Evolutionary conservation across 306 rosid genomes (phyloP), one percentile per base, ranked within the genome.

Genomic region (Quercus rubra): DNA sequence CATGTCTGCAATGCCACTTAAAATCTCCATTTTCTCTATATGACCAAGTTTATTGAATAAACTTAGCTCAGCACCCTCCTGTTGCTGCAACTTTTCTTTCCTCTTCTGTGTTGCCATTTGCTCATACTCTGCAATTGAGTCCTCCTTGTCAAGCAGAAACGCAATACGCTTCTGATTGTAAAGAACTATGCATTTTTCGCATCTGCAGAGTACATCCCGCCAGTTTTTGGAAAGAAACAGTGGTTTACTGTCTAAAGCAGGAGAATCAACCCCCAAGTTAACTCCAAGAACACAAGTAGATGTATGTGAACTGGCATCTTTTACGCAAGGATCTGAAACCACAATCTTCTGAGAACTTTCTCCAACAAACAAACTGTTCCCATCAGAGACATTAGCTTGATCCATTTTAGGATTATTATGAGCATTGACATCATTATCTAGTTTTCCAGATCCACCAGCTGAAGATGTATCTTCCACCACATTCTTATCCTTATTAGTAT

Each of bases 1-100:
- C 92, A 96, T 89, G 30, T 96, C 99, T 58, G 93, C 97, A 77
- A 96, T 96, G 68, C 98, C 99, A 86, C 78, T 87, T 83, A 93
- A 90, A 83, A 96, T 84, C 90, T 93, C 99, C 59, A 96, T 92
- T 79, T 96, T 96, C 91, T 87, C 99, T 8, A 93, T 88, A 52
- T 96, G 99, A 38, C 98, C 99, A 71, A 96, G 94, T 21, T 88
- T 91, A 86, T 87, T 85, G 1, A 96, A 86, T 67, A 93, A 75
- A 43, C 79, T 89, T 75, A 86, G 74, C 85, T 91, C 97, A 15
- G 92, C 96, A 62, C 92, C 96, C 79, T 90, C 94, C 84, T 79
- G 98, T 75, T 86, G 81, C 88, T 91, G 93, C 85, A 91, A 80
- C 77, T 93, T 96, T 79, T 90, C 92, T 81, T 90, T 96, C 84